Evolutionary conservation across 345 rosid genomes (phyloP).

Genomic region (Moricandia moricandioides): DNA sequence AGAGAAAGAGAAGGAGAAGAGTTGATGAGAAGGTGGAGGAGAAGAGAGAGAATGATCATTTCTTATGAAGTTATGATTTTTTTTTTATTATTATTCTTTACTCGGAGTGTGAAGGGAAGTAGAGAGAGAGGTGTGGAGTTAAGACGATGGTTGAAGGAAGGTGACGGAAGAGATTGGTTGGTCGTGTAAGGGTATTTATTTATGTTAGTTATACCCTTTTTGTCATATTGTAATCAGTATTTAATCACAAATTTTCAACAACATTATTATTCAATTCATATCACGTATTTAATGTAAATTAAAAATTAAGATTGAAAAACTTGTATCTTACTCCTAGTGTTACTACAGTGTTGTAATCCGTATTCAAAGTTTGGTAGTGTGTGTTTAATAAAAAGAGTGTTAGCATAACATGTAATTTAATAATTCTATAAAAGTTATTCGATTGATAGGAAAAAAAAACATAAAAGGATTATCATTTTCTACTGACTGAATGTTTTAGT

Average conservation of each 20-base stretch:
- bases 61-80: neutral
- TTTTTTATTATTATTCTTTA: neutral
- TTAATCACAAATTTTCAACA: neutral
- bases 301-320: neutral
- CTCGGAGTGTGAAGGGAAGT: neutral
- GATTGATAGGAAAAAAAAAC: neutral
- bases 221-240: conserved; percentile 18
- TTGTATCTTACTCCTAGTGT: neutral
- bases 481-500: neutral
- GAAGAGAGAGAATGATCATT: conserved; percentile 26
- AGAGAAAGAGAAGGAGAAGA: conserved; percentile 40
- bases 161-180: conserved; percentile 10
- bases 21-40: conserved; percentile 20
- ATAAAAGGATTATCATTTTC: neutral
- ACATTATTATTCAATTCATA: neutral
- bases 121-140: neutral
- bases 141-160: conserved; percentile 29
- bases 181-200: conserved; percentile 25
- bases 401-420: too few species aligned
- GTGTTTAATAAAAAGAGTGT: too few species aligned
- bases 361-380: neutral
- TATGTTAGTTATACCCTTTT: conserved; percentile 23
- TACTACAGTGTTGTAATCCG: neutral
- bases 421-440: too few species aligned
- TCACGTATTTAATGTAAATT: neutral